Evolutionary conservation across 257 asterid genomes (phyloP), one percentile per base, ranked within the genome.

Genomic region (Capsicum chinense): DNA sequence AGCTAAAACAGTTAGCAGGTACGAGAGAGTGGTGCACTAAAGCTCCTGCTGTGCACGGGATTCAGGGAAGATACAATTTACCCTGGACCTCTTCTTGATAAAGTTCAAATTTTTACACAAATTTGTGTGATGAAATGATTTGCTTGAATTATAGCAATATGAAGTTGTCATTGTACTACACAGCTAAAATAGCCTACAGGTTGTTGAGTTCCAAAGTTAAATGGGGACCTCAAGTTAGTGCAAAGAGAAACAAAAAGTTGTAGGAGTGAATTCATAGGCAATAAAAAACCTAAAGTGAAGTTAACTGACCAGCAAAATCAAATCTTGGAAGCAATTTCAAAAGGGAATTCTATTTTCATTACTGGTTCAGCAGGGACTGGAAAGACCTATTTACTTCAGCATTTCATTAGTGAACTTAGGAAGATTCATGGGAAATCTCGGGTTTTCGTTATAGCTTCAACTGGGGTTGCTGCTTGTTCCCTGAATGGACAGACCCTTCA

Each of bases 311-410:
- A 92, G 69, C 97, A 94, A 84, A 71, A 87, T 9, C 84, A 79
- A 84, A 92, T 86, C n/a, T 68, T 91, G 91, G 89, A 86, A 44
- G 95, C 92, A 56, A 89, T 90, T 86, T 81, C 88, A 39, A 58
- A 58, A 56, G 91, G 93, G 19, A 83, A 91, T 52, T 95, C 94
- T 42, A 90, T 95, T 81, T 95, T 95, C 69, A 86, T 93, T 17
- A 92, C 95, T 13, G 98, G 98, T 14, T 92, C 98, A 1, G 97
- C 98, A 35, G 98, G 97, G 83, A 93, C 96, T 0, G 98, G 98
- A 2, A 92, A 95, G 84, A 91, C 98, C 3, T 76, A 89, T 78
- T 47, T 93, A n/a, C 85, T 93, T 37, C 88, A 88, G 86, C 87
- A 86, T 87, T 63, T 90, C 19, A 90, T 93, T 39, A 83, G 62